A percentile compares a stretch with the other conserved stretches of the same genome.
Conservation (phyloP, 176 grass and related monocot genomes). For the Paspalum vaginatum region DNA sequence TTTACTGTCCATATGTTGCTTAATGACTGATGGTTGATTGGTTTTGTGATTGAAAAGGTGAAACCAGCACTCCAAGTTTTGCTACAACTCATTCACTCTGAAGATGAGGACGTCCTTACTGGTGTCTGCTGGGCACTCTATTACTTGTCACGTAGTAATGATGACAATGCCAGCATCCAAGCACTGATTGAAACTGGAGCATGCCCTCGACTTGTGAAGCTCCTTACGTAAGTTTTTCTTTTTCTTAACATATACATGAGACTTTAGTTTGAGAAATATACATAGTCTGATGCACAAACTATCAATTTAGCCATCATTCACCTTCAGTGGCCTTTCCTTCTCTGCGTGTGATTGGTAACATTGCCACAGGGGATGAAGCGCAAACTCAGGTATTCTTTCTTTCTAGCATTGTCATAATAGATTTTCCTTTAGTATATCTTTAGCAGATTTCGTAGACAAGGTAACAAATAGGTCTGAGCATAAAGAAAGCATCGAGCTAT, state of each 20-base stretch:
- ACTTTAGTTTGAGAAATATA: not conserved
- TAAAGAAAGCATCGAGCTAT: not conserved
- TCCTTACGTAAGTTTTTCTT: slow-evolving; percentile 50
- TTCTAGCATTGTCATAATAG: not conserved
- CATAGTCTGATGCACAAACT: not conserved
- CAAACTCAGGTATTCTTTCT: slow-evolving; percentile 68
- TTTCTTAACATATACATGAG: not conserved
- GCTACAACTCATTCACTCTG: slow-evolving; percentile 52
- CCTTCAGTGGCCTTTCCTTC: slow-evolving; percentile 52
- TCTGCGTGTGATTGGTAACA: slow-evolving; percentile 55
- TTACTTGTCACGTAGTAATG: slow-evolving; percentile 48
- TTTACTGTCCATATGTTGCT: not conserved
- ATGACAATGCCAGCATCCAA: slow-evolving; percentile 55
- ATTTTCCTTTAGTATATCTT: not conserved
- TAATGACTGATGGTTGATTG: not conserved
- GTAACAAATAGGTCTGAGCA: not conserved
- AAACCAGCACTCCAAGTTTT: slow-evolving; percentile 51
- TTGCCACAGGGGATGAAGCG: slow-evolving; percentile 60
- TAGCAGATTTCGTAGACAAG: not conserved
- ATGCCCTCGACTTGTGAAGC: slow-evolving; percentile 60
- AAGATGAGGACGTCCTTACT: slow-evolving; percentile 58
- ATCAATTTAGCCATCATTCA: slow-evolving; percentile 57
- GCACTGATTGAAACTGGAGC: slow-evolving; percentile 59
- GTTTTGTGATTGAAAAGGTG: slow-evolving; percentile 46
- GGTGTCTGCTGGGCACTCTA: slow-evolving; percentile 66